Base-by-base conservation (phyloP, 768 basidiomycete species). In the Leccinum rimulosum region DNA sequence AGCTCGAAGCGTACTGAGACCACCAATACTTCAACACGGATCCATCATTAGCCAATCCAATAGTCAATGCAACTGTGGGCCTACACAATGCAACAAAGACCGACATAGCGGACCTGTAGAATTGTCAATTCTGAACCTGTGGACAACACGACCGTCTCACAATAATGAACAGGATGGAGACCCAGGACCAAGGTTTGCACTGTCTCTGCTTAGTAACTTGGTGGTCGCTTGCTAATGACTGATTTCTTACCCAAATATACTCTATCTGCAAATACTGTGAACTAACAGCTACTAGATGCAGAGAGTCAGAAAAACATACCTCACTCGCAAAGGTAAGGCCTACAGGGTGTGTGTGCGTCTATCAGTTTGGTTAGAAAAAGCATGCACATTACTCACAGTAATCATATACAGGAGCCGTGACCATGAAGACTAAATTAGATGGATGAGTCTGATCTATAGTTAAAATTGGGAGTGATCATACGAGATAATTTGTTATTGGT, bases 231-330 rank as follows among this genome's bases (percentile, higher is more conserved):
- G 1, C 17, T 33, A 7, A 14, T 12, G 10, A 10, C 6, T 54
- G 11, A 5, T 38, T 27, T 38, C 63, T 40, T 1, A 66, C 65
- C 65, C 65, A 66, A 22, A 66, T 35, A 50, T 63, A 66, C 1
- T 63, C 55, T 54, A 66, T 12, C 65, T 66, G 49, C 30, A 14
- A 6, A n/a, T 12, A 11, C 15, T 10, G 8, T 56, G 2, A 6
- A 19, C 5, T n/a, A 9, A 7, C 3, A 19, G 27, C 48, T 50
- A 50, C 12, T 50, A n/a, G 1, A 22, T 15, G 3, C 0, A 0
- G 8, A 4, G 9, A 17, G 9, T 8, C 8, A 30, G 40, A 25
- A 30, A 15, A 4, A 43, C n/a, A 33, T 51, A 61, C 59, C 52
- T 62, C 59, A 9, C n/a, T 22, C 9, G 60, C 6, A 38, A 62